Conservation (phyloP, 805 yeast genomes). For the Kodamaea kaohsiungensis region DNA sequence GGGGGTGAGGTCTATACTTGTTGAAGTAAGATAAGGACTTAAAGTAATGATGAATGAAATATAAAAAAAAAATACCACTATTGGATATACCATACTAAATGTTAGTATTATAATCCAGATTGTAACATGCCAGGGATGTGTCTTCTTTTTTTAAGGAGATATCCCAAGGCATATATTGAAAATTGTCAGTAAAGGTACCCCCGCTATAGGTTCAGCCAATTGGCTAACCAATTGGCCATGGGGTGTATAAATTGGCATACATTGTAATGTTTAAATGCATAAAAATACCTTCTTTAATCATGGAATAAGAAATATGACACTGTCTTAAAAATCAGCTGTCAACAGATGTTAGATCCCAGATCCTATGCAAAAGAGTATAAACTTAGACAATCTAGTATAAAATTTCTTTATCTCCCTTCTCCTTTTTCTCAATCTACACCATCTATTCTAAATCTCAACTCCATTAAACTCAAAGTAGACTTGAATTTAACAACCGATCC, state of each 20-base stretch:
- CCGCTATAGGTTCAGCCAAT: neutral
- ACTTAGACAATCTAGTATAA: no score
- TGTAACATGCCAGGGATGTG: slow-evolving; percentile 1
- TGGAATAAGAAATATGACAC: neutral
- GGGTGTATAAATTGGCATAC: slow-evolving; percentile 15
- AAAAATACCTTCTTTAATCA: no score
- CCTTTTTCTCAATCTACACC: no score
- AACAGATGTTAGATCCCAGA: no score
- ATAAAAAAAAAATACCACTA: no score
- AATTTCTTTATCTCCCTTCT: no score
- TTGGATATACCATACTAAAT: no score
- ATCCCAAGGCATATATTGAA: slow-evolving; percentile 5
- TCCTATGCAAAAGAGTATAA: no score
- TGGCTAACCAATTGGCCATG: neutral
- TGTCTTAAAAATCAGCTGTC: neutral
- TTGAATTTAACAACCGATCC: no score
- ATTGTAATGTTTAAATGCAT: neutral
- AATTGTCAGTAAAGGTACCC: slow-evolving; percentile 14
- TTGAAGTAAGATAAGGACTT: neutral
- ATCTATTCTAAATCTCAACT: no score
- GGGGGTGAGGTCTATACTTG: neutral
- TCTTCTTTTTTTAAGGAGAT: neutral
- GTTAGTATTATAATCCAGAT: neutral
- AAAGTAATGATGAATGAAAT: neutral
- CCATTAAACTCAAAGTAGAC: no score